These are phyloP conservation scores for Phytophthora citricola DNA, from an alignment of 352 stramenopile genomes.

Conservation along the genomic window DNA sequence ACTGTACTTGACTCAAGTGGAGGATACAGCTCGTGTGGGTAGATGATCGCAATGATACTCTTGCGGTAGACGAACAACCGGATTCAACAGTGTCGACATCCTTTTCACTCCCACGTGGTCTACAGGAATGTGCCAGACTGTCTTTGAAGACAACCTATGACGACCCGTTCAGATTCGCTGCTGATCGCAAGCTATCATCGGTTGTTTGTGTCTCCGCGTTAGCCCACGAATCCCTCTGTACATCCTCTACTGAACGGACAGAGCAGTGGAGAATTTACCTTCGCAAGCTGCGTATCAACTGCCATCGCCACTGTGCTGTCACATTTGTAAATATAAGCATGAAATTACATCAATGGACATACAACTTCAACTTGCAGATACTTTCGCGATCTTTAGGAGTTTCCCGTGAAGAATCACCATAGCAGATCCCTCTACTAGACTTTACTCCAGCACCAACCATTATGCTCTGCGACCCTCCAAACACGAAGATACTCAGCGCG, in stretches of 20 bases:
- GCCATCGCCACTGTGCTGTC: neutral
- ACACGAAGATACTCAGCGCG: conserved; percentile 1
- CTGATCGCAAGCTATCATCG: neutral
- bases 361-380: conserved; percentile 1
- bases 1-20: neutral
- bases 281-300: neutral
- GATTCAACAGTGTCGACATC: neutral
- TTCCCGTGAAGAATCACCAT: too few species aligned
- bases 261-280: neutral
- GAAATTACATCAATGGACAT: neutral
- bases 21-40: neutral
- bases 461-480: neutral
- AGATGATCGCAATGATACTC: neutral
- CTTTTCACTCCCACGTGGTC: neutral
- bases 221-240: too few species aligned
- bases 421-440: too few species aligned
- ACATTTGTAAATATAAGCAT: neutral
- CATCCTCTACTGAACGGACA: neutral
- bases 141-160: neutral
- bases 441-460: neutral
- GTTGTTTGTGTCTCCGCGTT: neutral
- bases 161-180: neutral
- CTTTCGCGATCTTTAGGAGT: too few species aligned
- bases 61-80: neutral
- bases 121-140: neutral